These are phyloP conservation scores for Suillus cothurnatus DNA, from an alignment of 768 basidiomycete genomes.

Conservation along the genomic window DNA sequence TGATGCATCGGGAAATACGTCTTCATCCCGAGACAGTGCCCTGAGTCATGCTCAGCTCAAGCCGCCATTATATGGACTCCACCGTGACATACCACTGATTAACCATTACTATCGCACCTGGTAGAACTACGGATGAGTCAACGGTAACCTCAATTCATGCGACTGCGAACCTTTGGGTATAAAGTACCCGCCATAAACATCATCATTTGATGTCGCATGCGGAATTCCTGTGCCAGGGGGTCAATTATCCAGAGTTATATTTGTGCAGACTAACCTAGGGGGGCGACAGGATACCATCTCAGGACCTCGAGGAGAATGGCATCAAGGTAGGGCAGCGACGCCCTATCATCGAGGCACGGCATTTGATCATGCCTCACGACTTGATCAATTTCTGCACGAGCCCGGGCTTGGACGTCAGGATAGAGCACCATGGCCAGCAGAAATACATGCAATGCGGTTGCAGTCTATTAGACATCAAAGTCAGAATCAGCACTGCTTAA, in stretches of 20 bases:
- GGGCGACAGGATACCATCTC: constrained; percentile 25
- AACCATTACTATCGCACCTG: neutral
- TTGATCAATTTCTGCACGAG: constrained; percentile 32
- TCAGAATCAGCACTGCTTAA: neutral
- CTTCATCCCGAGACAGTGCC: constrained; percentile 8
- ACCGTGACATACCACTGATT: constrained; percentile 3
- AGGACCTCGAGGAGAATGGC: constrained; percentile 25
- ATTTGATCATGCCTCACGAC: constrained; percentile 17
- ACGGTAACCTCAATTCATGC: neutral
- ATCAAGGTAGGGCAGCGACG: constrained; percentile 27
- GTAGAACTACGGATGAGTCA: neutral
- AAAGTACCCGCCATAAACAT: constrained; percentile 42
- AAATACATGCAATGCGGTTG: constrained; percentile 26
- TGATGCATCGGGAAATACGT: neutral
- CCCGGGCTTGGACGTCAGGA: constrained; percentile 29
- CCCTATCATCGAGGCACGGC: constrained; percentile 17
- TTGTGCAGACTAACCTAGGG: constrained; percentile 19
- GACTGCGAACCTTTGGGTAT: constrained; percentile 51
- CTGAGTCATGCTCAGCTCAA: neutral
- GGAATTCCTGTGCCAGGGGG: constrained; percentile 18
- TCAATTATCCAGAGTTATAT: neutral
- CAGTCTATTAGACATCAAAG: constrained; percentile 13
- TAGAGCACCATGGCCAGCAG: constrained; percentile 32
- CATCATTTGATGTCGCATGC: constrained; percentile 34
- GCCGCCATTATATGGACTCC: too few species aligned